Evolutionary conservation across 2,329 filamentous ascomycete species (phyloP).

Genomic region (Endocalyx cinctus): DNA sequence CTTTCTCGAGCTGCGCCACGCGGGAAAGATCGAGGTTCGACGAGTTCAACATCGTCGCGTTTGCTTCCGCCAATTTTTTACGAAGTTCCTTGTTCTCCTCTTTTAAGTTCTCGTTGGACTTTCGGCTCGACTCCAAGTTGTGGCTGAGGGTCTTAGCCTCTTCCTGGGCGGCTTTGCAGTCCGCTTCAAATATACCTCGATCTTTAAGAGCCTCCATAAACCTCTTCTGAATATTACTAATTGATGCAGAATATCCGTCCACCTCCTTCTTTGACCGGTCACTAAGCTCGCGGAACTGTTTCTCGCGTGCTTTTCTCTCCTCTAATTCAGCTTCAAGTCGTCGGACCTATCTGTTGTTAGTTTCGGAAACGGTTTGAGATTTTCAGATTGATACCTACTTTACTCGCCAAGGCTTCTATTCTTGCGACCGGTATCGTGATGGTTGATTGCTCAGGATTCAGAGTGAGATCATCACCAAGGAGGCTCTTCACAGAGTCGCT

Average conservation of each 20-base stretch:
- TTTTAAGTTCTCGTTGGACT: conserved; percentile 34
- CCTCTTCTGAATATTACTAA: conserved; percentile 39
- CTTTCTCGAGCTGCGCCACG: conserved; percentile 36
- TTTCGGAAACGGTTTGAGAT: conserved; percentile 5
- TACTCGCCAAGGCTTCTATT: conserved; percentile 26
- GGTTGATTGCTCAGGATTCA: conserved; percentile 17
- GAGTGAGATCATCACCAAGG: conserved; percentile 17
- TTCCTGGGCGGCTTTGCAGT: conserved; percentile 33
- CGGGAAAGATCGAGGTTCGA: conserved; percentile 33
- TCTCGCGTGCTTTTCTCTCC: conserved; percentile 28
- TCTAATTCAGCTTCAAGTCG: conserved; percentile 31
- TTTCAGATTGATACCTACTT: conserved; percentile 15
- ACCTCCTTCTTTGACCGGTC: conserved; percentile 40
- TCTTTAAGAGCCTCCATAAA: conserved; percentile 39
- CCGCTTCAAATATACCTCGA: conserved; percentile 34
- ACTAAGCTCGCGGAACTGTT: conserved; percentile 37
- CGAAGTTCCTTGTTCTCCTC: conserved; percentile 32
- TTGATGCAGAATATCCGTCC: conserved; percentile 40
- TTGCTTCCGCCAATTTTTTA: conserved; percentile 31
- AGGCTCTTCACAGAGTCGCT: conserved; percentile 28
- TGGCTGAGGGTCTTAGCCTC: conserved; percentile 30
- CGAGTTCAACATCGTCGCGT: conserved; percentile 29
- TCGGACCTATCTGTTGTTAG: conserved; percentile 25
- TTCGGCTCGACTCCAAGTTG: conserved; percentile 32
- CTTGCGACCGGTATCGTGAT: conserved; percentile 24